phyloP scores from a whole-genome alignment of 2,329 filamentous ascomycete genomes.

The Colletotrichum cereale region DNA sequence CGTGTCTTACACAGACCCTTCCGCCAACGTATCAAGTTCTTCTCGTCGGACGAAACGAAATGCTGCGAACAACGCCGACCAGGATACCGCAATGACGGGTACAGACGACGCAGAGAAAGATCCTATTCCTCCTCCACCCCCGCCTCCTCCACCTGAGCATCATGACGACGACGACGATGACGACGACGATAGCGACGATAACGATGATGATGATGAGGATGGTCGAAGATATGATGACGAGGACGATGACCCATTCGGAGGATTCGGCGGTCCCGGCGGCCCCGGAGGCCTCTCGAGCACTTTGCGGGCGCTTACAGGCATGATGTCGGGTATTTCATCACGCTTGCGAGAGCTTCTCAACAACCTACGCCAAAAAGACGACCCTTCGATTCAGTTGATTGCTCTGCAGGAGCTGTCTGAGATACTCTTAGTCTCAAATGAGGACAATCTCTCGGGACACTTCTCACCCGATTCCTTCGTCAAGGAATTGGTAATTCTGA shows the following conservation, averaged over 20 bases:
- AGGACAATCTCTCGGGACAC: conserved; percentile 94
- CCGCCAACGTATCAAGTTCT: conserved; percentile 53
- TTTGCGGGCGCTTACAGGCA: conserved; percentile 87
- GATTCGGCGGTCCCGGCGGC: conserved; percentile 76
- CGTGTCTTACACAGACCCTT: conserved; percentile 48
- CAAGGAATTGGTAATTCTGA: conserved; percentile 90
- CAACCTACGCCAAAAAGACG: conserved; percentile 85
- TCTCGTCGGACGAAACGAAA: conserved; percentile 67
- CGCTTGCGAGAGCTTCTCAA: conserved; percentile 82
- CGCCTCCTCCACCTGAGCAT: conserved; percentile 52
- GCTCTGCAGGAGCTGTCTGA: conserved; percentile 94
- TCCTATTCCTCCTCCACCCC: conserved; percentile 57
- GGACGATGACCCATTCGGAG: conserved; percentile 73
- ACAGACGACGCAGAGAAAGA: conserved; percentile 67
- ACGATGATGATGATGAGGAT: conserved; percentile 64
- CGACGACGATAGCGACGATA: conserved; percentile 57
- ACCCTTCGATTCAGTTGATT: conserved; percentile 88
- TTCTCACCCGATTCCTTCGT: conserved; percentile 96
- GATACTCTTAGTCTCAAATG: conserved; percentile 92
- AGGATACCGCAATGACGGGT: conserved; percentile 80
- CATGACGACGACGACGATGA: conserved; percentile 52
- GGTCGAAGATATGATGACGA: conserved; percentile 60
- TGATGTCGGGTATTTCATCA: conserved; percentile 87
- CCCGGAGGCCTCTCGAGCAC: conserved; percentile 80
- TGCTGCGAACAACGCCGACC: conserved; percentile 61